Evolutionary conservation across 2,329 filamentous ascomycete genomes (phyloP), one percentile per base, ranked within the genome.

Genomic region (Arthrobotrys sinensis): DNA sequence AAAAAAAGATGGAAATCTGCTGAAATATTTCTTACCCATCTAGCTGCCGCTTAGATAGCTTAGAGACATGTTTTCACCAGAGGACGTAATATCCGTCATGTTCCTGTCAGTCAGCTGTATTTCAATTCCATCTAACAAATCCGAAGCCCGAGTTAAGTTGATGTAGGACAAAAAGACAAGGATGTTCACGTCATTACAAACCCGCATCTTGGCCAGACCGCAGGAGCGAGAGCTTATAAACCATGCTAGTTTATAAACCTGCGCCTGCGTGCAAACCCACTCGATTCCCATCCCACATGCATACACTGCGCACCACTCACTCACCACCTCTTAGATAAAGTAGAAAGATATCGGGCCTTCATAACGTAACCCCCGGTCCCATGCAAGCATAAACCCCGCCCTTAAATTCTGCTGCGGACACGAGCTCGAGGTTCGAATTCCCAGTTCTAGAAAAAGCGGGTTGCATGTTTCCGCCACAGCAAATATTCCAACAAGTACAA

Each of bases 401-500:
- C 4, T 12, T 12, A 45, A 45, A 14, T n/a, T 12, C 6, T 45
- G 28, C 50, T 32, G 28, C 28, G 21, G 21, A 28, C 34, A 55
- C 19, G 28, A 55, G 16, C 14, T 16, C 28, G 16, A 53, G 46
- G 46, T 3, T 3, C 6, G n/a, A 55, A 19, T n/a, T n/a, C n/a
- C n/a, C n/a, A n/a, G n/a, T n/a, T n/a, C n/a, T n/a, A n/a, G n/a
- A n/a, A n/a, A n/a, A n/a, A n/a, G n/a, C n/a, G 14, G 24, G 34
- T 34, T 43, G 55, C 55, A 75, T 75, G 70, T 68, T 50, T 12
- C 66, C 66, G 21, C 60, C 60, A 21, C 73, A 77, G 66, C 73
- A 71, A n/a, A 71, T 77, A 77, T 77, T 77, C 66, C 73, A 71
- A 77, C 73, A 77, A 36, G 60, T 48, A 34, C 65, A 70, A 62